Conservation (phyloP, 352 stramenopile genomes). For the Sclerospora graminicola region DNA sequence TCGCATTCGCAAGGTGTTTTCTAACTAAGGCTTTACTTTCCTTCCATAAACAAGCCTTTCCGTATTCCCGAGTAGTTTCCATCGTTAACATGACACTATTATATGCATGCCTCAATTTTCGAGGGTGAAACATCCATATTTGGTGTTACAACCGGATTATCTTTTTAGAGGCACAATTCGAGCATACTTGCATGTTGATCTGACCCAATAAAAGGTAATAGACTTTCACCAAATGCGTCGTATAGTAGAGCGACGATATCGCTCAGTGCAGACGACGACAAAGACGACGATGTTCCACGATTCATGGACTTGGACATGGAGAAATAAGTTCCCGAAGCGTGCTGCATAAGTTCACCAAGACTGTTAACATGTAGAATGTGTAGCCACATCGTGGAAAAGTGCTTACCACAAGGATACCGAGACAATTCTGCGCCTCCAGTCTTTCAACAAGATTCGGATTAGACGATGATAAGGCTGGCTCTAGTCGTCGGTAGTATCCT, state of each 20-base stretch:
- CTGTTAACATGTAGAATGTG: background rate
- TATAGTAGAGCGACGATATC: conserved; percentile 54
- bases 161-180: conserved; percentile 33
- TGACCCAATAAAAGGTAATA: conserved; percentile 66
- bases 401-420: conserved; percentile 79
- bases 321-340: conserved; percentile 73
- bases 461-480: conserved; percentile 61
- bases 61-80: conserved; percentile 7
- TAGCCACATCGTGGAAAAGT: background rate
- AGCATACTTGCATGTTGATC: conserved; percentile 33
- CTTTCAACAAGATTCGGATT: conserved; percentile 73
- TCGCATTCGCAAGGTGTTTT: conserved; percentile 28
- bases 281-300: conserved; percentile 13
- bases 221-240: conserved; percentile 69
- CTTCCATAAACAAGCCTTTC: no score
- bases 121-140: conserved; percentile 2
- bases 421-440: conserved; percentile 76
- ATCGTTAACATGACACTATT: background rate
- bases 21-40: no score
- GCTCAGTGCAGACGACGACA: conserved; percentile 27
- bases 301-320: conserved; percentile 41
- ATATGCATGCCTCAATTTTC: background rate
- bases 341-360: conserved; percentile 23
- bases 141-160: background rate
- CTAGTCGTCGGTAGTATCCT: conserved; percentile 80